Percentiles rank a stretch among this genome's conserved stretches.
phyloP scores from a whole-genome alignment of 2,329 filamentous ascomycete genomes.

The Ramularia endophylla region DNA sequence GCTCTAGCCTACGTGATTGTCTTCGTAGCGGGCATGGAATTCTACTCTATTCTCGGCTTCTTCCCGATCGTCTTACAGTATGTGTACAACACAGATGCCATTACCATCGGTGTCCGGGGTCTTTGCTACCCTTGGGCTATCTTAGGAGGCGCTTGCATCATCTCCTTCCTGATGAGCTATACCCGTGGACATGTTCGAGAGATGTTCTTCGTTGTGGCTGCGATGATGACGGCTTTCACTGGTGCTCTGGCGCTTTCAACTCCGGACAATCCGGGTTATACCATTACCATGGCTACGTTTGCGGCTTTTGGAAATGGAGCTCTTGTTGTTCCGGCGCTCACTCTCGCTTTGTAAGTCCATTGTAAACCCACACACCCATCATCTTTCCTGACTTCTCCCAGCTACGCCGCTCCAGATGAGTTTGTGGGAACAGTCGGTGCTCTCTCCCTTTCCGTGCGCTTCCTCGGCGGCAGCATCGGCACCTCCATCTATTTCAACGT shows the following conservation, averaged over 20 bases:
- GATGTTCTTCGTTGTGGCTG: constrained; percentile 53
- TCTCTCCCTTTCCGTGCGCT: constrained; percentile 60
- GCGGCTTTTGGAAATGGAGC: constrained; percentile 60
- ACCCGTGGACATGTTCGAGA: constrained; percentile 54
- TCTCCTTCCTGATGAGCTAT: constrained; percentile 51
- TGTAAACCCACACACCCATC: too few species aligned
- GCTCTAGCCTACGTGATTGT: constrained; percentile 31
- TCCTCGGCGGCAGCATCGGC: constrained; percentile 54
- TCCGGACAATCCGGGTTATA: constrained; percentile 19
- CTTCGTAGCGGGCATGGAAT: constrained; percentile 30
- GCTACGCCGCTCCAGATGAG: constrained; percentile 56
- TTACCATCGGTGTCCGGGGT: constrained; percentile 56
- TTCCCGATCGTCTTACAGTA: constrained; percentile 60
- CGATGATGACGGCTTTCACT: constrained; percentile 57
- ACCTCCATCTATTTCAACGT: constrained; percentile 45
- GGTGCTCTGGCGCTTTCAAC: constrained; percentile 23
- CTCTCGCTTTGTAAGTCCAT: constrained; percentile 41
- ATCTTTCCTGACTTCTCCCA: constrained; percentile 35
- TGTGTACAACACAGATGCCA: constrained; percentile 57
- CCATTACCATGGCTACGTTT: constrained; percentile 49
- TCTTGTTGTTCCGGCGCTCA: constrained; percentile 59
- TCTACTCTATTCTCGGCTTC: constrained; percentile 44
- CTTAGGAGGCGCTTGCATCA: constrained; percentile 53
- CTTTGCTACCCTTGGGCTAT: constrained; percentile 59
- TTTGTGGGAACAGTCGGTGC: constrained; percentile 63